Percentiles rank a stretch among this genome's conserved stretches.
phyloP scores from a whole-genome alignment of 208 protist species.

The Plasmodiophora brassicae region DNA sequence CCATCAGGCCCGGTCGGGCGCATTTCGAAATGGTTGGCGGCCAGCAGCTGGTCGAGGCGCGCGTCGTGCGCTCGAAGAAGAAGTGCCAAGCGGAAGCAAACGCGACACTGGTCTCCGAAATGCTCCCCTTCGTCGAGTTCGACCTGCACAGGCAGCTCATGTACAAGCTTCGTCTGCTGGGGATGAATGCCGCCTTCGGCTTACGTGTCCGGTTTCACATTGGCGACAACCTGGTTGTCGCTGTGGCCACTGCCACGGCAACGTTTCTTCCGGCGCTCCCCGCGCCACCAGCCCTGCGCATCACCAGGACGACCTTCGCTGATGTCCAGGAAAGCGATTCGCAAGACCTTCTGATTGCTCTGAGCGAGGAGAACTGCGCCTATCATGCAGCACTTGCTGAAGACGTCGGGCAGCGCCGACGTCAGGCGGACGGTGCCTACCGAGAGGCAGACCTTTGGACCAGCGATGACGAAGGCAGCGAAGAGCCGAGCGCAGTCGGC shows the following conservation, averaged over 20 bases:
- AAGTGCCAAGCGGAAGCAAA: slow-evolving; percentile 48
- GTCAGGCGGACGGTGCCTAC: not conserved
- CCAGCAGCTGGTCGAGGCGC: slow-evolving; percentile 47
- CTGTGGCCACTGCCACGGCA: slow-evolving; percentile 41
- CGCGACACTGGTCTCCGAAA: slow-evolving; percentile 45
- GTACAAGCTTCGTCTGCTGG: slow-evolving; percentile 49
- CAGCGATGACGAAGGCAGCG: not conserved
- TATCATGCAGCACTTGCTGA: not conserved
- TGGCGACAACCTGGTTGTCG: slow-evolving; percentile 45
- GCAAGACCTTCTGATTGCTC: not conserved
- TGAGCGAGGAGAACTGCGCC: not conserved
- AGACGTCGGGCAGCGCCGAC: too few relatives aligned
- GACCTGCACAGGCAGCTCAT: slow-evolving; percentile 57
- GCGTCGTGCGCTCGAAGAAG: slow-evolving; percentile 46
- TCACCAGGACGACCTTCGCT: not conserved
- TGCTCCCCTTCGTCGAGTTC: slow-evolving; percentile 57
- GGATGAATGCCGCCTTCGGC: slow-evolving; percentile 58
- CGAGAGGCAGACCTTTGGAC: not conserved
- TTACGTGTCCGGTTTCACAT: slow-evolving; percentile 48
- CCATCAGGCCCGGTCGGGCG: not conserved
- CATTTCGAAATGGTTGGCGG: slow-evolving; percentile 34
- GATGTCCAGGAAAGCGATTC: not conserved
- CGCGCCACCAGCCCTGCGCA: slow-evolving; percentile 32
- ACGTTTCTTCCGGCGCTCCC: slow-evolving; percentile 50
- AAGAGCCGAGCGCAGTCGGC: not conserved